A percentile compares a stretch with the other conserved stretches of the same genome.
These are phyloP conservation scores for Peronospora farinosa DNA, from an alignment of 352 stramenopile species.

Conservation along the genomic window DNA sequence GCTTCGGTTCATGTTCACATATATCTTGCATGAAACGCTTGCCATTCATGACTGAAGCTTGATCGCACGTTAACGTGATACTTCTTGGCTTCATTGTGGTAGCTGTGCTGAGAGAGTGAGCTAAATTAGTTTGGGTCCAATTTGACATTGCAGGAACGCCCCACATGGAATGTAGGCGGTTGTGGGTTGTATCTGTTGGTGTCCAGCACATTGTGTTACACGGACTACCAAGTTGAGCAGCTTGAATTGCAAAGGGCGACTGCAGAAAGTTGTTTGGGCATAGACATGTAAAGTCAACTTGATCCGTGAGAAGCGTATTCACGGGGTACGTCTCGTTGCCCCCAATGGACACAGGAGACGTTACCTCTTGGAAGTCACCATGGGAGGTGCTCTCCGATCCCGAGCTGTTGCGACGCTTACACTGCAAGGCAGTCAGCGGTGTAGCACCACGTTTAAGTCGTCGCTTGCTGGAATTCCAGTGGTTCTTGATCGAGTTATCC, in stretches of 20 bases:
- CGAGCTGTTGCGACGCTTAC: slow-evolving; percentile 15
- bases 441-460: slow-evolving; percentile 49
- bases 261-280: slow-evolving; percentile 22
- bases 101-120: slow-evolving; percentile 12
- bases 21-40: slow-evolving; percentile 37
- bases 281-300: slow-evolving; percentile 19
- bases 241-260: slow-evolving; percentile 30
- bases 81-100: slow-evolving; percentile 51
- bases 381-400: not conserved
- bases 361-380: slow-evolving; percentile 4
- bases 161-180: slow-evolving; percentile 24
- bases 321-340: slow-evolving; percentile 11
- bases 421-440: slow-evolving; percentile 9
- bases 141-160: slow-evolving; percentile 15
- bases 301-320: slow-evolving; percentile 18
- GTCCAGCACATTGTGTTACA: slow-evolving; percentile 27
- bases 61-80: slow-evolving; percentile 37
- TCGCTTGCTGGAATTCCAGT: slow-evolving; percentile 87
- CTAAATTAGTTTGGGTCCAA: slow-evolving; percentile 13
- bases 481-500: slow-evolving; percentile 91
- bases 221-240: slow-evolving; percentile 15
- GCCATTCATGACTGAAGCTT: slow-evolving; percentile 15
- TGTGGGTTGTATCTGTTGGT: slow-evolving; percentile 22
- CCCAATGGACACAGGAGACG: not conserved
- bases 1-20: slow-evolving; percentile 13